These are phyloP conservation scores for Fusarium poae DNA, from an alignment of 2,329 filamentous ascomycete species.

Conservation along the genomic window DNA sequence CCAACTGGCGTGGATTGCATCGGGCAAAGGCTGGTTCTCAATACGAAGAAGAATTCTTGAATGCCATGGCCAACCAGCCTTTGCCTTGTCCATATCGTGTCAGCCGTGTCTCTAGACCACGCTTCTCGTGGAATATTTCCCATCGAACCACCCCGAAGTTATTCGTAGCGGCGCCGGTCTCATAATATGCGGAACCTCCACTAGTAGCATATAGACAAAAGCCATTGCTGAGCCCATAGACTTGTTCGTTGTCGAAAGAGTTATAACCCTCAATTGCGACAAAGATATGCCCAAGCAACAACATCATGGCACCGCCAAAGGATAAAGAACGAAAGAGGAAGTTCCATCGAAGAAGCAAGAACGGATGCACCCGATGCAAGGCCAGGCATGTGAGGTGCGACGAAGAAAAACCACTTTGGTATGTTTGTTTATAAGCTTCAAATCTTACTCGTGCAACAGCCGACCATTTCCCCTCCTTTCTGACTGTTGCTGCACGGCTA, in stretches of 20 bases:
- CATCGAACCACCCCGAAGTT: conserved; percentile 42
- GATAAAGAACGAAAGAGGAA: conserved; percentile 55
- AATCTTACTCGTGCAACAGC: conserved; percentile 27
- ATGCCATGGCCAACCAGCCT: conserved; percentile 40
- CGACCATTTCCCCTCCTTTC: conserved; percentile 31
- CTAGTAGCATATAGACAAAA: conserved; percentile 43
- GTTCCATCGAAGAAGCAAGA: conserved; percentile 56
- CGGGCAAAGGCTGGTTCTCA: conserved; percentile 48
- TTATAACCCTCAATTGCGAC: conserved; percentile 32
- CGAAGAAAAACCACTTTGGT: conserved; percentile 61
- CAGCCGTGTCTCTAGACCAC: conserved; percentile 41
- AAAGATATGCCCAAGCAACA: conserved; percentile 34
- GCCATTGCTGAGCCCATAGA: conserved; percentile 17
- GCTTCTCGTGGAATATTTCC: conserved; percentile 47
- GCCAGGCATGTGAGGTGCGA: conserved; percentile 61
- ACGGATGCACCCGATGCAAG: conserved; percentile 56
- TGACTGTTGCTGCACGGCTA: conserved; percentile 41
- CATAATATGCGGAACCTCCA: conserved; percentile 43
- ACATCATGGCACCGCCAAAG: conserved; percentile 53
- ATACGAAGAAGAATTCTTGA: conserved; percentile 47
- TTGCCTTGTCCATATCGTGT: conserved; percentile 43
- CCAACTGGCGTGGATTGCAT: conserved; percentile 47
- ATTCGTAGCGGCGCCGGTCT: conserved; percentile 37
- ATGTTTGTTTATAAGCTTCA: conserved; percentile 50
- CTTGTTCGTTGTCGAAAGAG: conserved; percentile 25